Evolutionary conservation across 306 rosid species (phyloP).

Genomic region (Luffa aegyptiaca): DNA sequence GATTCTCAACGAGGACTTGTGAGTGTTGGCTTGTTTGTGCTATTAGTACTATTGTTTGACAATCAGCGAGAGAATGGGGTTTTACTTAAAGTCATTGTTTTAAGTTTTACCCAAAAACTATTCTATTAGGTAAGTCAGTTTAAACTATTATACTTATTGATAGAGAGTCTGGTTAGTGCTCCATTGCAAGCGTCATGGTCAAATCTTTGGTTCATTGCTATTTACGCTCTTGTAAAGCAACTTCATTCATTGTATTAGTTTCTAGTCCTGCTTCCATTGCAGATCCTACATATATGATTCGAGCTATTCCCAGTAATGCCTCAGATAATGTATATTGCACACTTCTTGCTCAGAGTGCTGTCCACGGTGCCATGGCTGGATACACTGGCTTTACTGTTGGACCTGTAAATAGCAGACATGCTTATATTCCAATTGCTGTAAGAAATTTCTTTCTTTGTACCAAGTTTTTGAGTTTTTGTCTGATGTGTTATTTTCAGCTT

Average conservation of each 20-base stretch:
- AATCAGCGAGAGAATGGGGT: not conserved
- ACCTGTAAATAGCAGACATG: conserved; percentile 78
- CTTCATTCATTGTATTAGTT: not conserved
- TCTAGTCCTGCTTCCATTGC: conserved; percentile 12
- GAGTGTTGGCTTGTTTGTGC: not conserved
- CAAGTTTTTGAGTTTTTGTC: not conserved
- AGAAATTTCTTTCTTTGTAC: conserved; percentile 25
- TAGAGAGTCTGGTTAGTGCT: not conserved
- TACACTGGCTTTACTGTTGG: conserved; percentile 86
- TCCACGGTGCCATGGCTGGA: conserved; percentile 98
- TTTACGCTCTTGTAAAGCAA: not conserved
- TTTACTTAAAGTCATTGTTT: not conserved
- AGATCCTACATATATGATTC: conserved; percentile 99
- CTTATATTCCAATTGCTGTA: conserved; percentile 85
- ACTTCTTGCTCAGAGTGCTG: conserved; percentile 92
- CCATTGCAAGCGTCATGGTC: not conserved
- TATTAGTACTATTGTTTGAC: not conserved
- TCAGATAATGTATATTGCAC: conserved; percentile 91
- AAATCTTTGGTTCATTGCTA: not conserved
- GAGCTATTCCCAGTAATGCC: conserved; percentile 96
- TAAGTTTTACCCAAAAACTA: not conserved
- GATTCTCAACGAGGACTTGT: not conserved
- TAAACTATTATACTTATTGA: not conserved
- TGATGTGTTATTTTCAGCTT: not conserved
- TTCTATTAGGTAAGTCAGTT: not conserved